Conservation (phyloP, 2,329 filamentous ascomycete genomes). For the Paracoccidioides lutzii region DNA sequence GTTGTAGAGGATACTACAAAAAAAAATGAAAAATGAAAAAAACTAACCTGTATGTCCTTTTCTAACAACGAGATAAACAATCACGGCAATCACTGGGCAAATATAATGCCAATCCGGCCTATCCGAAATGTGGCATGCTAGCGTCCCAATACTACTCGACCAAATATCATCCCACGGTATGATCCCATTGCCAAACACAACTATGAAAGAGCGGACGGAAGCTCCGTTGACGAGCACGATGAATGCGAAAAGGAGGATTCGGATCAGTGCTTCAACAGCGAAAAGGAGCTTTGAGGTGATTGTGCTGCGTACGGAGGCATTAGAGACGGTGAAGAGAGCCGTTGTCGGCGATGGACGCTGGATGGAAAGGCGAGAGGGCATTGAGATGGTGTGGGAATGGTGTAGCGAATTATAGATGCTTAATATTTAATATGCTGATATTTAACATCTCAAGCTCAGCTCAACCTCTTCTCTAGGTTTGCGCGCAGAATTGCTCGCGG, state of each 20-base stretch:
- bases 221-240: slow-evolving; percentile 27
- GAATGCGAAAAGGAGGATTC: slow-evolving; percentile 31
- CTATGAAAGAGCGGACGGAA: slow-evolving; percentile 20
- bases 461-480: no score
- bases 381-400: slow-evolving; percentile 18
- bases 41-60: slow-evolving; percentile 40
- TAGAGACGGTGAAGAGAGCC: slow-evolving; percentile 85
- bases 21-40: neutral
- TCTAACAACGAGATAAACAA: slow-evolving; percentile 34
- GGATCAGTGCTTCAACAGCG: slow-evolving; percentile 32
- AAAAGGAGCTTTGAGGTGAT: slow-evolving; percentile 34
- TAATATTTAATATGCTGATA: neutral
- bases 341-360: slow-evolving; percentile 65
- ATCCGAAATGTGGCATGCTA: slow-evolving; percentile 26
- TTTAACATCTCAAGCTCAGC: no score
- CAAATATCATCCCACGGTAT: slow-evolving; percentile 23
- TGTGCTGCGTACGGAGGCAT: slow-evolving; percentile 44
- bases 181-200: slow-evolving; percentile 16
- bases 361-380: slow-evolving; percentile 44
- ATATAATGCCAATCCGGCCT: slow-evolving; percentile 32
- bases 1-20: neutral
- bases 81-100: slow-evolving; percentile 23
- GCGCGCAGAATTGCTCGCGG: no score
- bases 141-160: slow-evolving; percentile 21
- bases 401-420: no score